Base-by-base conservation (phyloP, 225 moss, liverwort and hornwort genomes). In the Marchantia polymorpha region DNA sequence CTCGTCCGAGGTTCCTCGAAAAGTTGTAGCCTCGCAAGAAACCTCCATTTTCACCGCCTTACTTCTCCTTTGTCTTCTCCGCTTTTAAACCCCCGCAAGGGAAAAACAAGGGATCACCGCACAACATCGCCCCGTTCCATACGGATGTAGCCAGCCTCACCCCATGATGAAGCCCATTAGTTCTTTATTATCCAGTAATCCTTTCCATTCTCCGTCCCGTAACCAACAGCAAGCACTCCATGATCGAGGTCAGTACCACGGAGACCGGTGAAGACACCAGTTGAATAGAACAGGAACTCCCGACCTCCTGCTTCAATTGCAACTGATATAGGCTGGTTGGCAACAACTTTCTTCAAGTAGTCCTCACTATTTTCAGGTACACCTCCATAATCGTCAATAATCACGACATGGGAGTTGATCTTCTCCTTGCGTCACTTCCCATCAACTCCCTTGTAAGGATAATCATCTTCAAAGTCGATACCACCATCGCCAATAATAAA, bases 151-250 rank as follows among this genome's bases (percentile, higher is more conserved):
- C 96, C 96, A 26, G 80, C 82, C 88, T 96, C 96, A 20, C 96
- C 96, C 96, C 96, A 96, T 46, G 20, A 68, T 2, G 80, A 20
- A 17, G 94, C 94, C 96, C 96, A 96, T 0, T 94, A 96, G 11
- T 96, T 96, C 82, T 96, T 96, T 53, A 96, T 84, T 20, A 93
- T 90, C 90, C 92, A 93, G 76, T 91, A 94, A 6, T 89, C 69
- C 15, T 77, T 66, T 52, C 87, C 91, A 1, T 88, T 85, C 27
- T 91, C 89, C 3, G 90, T 82, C 29, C 92, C 94, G 23, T 94
- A 96, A 2, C 96, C 96, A 0, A 96, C 92, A 0, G 89, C 96
- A 31, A 94, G 81, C 1, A 96, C 94, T 39, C 94, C 96, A 64
- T 96, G 96, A 76, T 96, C 92, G 20, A 94, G 78, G 4, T 89